phyloP scores from a whole-genome alignment of 1,139 yeast species.

The Magnusiomyces fungicola region DNA sequence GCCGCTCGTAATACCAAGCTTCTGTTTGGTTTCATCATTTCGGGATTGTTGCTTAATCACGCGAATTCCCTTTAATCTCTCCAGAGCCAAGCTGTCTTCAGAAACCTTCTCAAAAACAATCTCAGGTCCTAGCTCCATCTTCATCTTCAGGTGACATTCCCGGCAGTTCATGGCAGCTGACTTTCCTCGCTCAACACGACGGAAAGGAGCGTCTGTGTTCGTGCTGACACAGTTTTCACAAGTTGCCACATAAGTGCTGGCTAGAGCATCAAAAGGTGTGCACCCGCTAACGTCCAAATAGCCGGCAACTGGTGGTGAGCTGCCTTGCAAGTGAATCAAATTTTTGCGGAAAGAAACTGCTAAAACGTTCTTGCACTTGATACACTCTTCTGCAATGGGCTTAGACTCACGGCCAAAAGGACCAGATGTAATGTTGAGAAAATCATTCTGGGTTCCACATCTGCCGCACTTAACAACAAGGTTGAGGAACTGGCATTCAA shows the following conservation, averaged over 20 bases:
- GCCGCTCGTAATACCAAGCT: constrained; percentile 34
- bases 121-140: constrained; percentile 26
- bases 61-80: constrained; percentile 18
- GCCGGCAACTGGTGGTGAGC: constrained; percentile 26
- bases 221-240: constrained; percentile 32
- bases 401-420: constrained; percentile 34
- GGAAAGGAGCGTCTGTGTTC: constrained; percentile 25
- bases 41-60: constrained; percentile 17
- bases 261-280: constrained; percentile 32
- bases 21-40: constrained; percentile 21
- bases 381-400: constrained; percentile 30
- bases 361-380: constrained; percentile 32
- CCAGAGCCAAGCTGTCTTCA: constrained; percentile 22
- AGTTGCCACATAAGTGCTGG: constrained; percentile 33
- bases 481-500: constrained; percentile 32
- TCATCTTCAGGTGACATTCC: constrained; percentile 33
- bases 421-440: constrained; percentile 30
- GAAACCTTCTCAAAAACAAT: constrained; percentile 30
- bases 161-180: constrained; percentile 30
- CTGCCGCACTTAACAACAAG: constrained; percentile 34
- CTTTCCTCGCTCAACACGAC: constrained; percentile 32
- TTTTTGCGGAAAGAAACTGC: constrained; percentile 35
- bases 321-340: constrained; percentile 24
- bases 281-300: constrained; percentile 36
- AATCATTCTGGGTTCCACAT: constrained; percentile 34